Evolutionary conservation across 768 basidiomycete species (phyloP), one percentile per base, ranked within the genome.

Genomic region (Rhodocollybia butyracea): DNA sequence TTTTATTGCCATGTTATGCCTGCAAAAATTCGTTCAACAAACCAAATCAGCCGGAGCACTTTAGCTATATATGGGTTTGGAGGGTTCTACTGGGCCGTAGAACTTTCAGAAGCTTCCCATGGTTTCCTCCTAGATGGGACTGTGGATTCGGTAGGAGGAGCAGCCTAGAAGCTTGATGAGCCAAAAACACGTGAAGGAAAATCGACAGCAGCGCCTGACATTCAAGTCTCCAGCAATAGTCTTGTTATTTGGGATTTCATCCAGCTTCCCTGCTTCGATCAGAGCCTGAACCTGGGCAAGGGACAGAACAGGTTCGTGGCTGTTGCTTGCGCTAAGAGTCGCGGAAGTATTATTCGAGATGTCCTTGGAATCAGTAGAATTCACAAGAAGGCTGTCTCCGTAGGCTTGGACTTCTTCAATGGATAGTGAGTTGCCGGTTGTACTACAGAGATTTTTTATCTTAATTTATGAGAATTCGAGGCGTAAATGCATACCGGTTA

Each of bases 191-290:
- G 57, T 50, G 36, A 59, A 38, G 27, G 34, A 38, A 51, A 57
- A 51, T 21, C 31, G 32, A 3, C 7, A 2, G 43, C 4, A 34
- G 40, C n/a, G 21, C 66, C 81, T 59, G 63, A 89, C 90, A 70
- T 85, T 88, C 32, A 91, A 61, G 2, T 65, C 71, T n/a, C 85
- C 76, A 0, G 86, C 83, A 42, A 92, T 89, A 52, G 76, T 57
- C 60, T 84, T 88, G 65, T 91, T 92, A 62, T 91, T 88, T 1
- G 90, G 90, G 34, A 92, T 89, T 64, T 84, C 70, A 59, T 89
- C 86, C 3, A 82, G 79, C 59, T 77, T 82, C 17, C 89, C 89
- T 19, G 85, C 74, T 61, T 88, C 82, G 56, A 92, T 88, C 56
- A 92, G 72, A 32, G 76, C 75, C 61, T 88, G 82, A 51, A 92